phyloP scores from a whole-genome alignment of 208 protist genomes.

The Leishmania turanica region DNA sequence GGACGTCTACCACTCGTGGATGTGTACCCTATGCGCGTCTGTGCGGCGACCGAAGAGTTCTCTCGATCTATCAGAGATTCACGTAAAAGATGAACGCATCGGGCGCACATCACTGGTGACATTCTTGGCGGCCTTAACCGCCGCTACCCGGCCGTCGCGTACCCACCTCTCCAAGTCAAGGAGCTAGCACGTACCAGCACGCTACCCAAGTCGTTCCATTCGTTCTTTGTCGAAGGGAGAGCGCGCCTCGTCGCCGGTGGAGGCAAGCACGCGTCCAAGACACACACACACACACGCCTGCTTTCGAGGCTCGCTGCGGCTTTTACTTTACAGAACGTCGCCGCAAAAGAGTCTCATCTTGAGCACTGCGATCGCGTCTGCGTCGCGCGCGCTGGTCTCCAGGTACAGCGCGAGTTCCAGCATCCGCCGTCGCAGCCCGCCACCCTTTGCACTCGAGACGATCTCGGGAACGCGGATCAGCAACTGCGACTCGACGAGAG shows the following conservation, averaged over 20 bases:
- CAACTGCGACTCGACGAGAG: conserved; percentile 9
- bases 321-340: not conserved
- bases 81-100: not conserved
- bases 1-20: not conserved
- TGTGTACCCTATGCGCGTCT: not conserved
- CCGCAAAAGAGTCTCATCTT: conserved; percentile 23
- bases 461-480: conserved; percentile 4
- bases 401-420: conserved; percentile 8
- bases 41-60: not conserved
- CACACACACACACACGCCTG: not conserved
- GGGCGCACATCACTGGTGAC: not conserved
- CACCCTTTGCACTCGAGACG: not conserved
- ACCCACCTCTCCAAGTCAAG: not conserved
- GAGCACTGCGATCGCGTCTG: conserved; percentile 3
- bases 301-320: not conserved
- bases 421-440: not conserved
- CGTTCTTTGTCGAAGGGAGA: not conserved
- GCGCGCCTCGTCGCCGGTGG: not conserved
- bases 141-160: not conserved
- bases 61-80: not conserved
- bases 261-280: not conserved
- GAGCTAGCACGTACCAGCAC: not conserved
- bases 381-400: not conserved
- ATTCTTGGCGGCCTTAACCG: not conserved
- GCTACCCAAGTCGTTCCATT: not conserved